Conservation (phyloP, 176 grass and related monocot species). For the Juncus inflexus region DNA sequence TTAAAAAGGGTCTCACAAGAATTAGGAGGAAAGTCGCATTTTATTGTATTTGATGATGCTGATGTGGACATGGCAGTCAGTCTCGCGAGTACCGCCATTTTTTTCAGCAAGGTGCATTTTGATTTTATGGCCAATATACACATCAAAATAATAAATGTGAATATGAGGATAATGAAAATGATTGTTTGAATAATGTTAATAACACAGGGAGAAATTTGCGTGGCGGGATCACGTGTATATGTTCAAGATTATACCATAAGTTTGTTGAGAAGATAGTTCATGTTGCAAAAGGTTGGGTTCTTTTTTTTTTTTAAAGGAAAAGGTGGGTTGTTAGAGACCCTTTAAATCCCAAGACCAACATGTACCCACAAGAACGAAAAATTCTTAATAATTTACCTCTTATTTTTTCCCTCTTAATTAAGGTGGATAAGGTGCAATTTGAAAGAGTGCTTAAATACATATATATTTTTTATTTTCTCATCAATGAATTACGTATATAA, state of each 20-base stretch:
- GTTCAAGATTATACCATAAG: conserved; percentile 84
- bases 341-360: conserved; percentile 54
- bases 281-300: conserved; percentile 29
- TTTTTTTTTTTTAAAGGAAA: too few species aligned
- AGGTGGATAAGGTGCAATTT: conserved; percentile 76
- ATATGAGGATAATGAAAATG: background rate
- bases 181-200: background rate
- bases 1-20: conserved; percentile 78
- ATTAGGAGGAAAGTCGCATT: conserved; percentile 73
- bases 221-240: conserved; percentile 64
- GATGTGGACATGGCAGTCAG: conserved; percentile 71
- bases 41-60: conserved; percentile 82
- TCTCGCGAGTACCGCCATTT: conserved; percentile 42
- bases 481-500: too few species aligned
- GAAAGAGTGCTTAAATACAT: conserved; percentile 84
- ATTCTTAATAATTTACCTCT: background rate
- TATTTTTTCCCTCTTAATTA: conserved; percentile 13
- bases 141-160: background rate
- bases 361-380: conserved; percentile 60
- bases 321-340: conserved; percentile 66
- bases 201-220: conserved; percentile 76
- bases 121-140: background rate
- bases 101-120: conserved; percentile 64
- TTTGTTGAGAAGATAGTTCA: conserved; percentile 61
- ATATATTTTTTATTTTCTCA: conserved; percentile 1